A percentile compares a stretch with the other conserved stretches of the same genome.
These are phyloP conservation scores for Colletotrichum sp. DNA, from an alignment of 2,329 filamentous ascomycete genomes.

Conservation along the genomic window DNA sequence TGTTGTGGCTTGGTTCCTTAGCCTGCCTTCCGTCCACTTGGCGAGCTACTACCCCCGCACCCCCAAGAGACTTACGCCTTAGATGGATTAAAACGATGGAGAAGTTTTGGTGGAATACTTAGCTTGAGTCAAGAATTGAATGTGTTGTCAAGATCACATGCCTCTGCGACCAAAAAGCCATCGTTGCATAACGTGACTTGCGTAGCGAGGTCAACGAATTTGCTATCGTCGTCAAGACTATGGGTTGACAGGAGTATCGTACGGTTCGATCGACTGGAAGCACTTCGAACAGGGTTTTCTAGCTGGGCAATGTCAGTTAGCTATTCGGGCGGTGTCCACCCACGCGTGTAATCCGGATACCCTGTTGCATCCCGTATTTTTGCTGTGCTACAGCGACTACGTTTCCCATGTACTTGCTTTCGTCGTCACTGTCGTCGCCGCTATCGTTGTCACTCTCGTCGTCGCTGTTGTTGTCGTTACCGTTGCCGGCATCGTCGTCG, in stretches of 20 bases:
- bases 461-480: too few species aligned
- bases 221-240: neutral
- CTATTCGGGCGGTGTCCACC: rapidly evolving
- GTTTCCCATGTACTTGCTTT: neutral
- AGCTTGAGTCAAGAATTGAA: neutral
- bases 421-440: neutral
- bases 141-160: neutral
- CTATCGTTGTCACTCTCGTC: neutral
- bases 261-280: neutral
- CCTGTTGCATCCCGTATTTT: neutral
- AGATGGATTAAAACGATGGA: neutral
- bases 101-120: neutral
- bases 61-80: conserved; percentile 61
- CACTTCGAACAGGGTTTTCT: rapidly evolving
- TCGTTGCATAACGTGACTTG: neutral
- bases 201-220: neutral
- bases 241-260: neutral
- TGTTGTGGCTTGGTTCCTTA: conserved; percentile 73
- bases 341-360: rapidly evolving
- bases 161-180: neutral
- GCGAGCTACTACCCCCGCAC: conserved; percentile 64
- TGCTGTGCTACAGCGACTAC: neutral
- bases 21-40: conserved; percentile 64
- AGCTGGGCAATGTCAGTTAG: neutral
- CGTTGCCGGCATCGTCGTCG: too few species aligned